These are phyloP conservation scores for Beta macrorhiza DNA, from an alignment of 179 eudicot genomes.

Conservation along the genomic window DNA sequence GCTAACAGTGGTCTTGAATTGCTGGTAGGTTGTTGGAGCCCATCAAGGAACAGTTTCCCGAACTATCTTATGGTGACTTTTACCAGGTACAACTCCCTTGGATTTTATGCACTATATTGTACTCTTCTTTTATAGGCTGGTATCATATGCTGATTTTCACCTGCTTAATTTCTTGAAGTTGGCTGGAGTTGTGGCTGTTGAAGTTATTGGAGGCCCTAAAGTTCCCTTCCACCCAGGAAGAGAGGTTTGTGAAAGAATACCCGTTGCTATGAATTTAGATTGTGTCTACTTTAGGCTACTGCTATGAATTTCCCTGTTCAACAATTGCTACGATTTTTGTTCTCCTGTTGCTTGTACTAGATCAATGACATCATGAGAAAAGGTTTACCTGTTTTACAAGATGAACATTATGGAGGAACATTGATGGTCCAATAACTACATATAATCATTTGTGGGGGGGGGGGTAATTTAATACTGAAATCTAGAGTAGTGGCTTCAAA, in stretches of 20 bases:
- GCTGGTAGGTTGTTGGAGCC: constrained; percentile 79
- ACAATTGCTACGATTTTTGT: background rate
- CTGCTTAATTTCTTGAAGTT: constrained; percentile 33
- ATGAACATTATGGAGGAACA: too few species aligned
- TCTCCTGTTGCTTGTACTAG: background rate
- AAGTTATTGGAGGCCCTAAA: constrained; percentile 82
- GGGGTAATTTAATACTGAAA: too few species aligned
- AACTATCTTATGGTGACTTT: constrained; percentile 62
- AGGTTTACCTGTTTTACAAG: too few species aligned
- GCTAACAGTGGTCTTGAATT: constrained; percentile 90
- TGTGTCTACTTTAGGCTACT: background rate
- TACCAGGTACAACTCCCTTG: constrained; percentile 52
- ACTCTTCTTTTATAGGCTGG: background rate
- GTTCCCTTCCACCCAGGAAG: constrained; percentile 91
- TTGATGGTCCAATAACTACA: too few species aligned
- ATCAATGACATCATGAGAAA: too few species aligned
- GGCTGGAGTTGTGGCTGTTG: constrained; percentile 39
- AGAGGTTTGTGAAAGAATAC: constrained; percentile 43
- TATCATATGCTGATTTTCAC: background rate
- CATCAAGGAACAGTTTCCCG: constrained; percentile 78
- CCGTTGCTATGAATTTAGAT: background rate
- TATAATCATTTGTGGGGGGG: too few species aligned
- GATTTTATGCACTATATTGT: background rate
- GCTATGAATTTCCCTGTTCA: background rate
- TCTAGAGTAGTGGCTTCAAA: too few species aligned